A percentile compares a stretch with the other conserved stretches of the same genome.
phyloP scores from a whole-genome alignment of 2,329 filamentous ascomycete genomes.

The Fusarium sacchari region DNA sequence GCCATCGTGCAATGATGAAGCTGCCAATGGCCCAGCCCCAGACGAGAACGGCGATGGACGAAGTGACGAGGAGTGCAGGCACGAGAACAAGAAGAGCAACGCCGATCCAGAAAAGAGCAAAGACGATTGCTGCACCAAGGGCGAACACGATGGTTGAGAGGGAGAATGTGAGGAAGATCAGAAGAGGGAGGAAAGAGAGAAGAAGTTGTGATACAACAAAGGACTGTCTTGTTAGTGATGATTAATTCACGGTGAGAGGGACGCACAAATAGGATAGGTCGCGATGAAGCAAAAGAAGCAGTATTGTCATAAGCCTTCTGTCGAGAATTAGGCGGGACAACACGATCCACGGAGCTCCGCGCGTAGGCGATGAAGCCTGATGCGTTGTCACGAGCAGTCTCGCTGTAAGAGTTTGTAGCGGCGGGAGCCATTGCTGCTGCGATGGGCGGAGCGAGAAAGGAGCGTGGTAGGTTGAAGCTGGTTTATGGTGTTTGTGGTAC shows the following conservation, averaged over 20 bases:
- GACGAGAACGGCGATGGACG: slow-evolving; percentile 67
- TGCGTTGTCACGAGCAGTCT: slow-evolving; percentile 48
- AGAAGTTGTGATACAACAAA: slow-evolving; percentile 73
- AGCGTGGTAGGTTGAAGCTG: background rate
- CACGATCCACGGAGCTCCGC: slow-evolving; percentile 58
- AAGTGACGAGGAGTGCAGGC: slow-evolving; percentile 74
- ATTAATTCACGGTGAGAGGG: background rate
- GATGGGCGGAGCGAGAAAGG: background rate
- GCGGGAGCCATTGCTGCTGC: slow-evolving; percentile 13
- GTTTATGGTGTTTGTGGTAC: background rate
- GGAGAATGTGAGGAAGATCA: slow-evolving; percentile 75
- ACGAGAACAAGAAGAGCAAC: slow-evolving; percentile 74
- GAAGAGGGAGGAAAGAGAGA: slow-evolving; percentile 72
- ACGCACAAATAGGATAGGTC: slow-evolving; percentile 76
- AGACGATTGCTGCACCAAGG: slow-evolving; percentile 68
- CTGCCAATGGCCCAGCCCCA: slow-evolving; percentile 74
- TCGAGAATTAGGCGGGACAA: slow-evolving; percentile 70
- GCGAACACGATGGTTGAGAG: slow-evolving; percentile 71
- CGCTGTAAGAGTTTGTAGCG: slow-evolving; percentile 26
- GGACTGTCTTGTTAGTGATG: slow-evolving; percentile 57
- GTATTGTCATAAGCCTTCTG: slow-evolving; percentile 64
- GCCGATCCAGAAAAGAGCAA: slow-evolving; percentile 74
- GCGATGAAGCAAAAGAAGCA: slow-evolving; percentile 66
- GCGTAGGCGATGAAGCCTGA: slow-evolving; percentile 52
- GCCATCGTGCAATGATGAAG: slow-evolving; percentile 62